Percentiles rank a stretch among this genome's conserved stretches.
Evolutionary conservation across 2,329 filamentous ascomycete species (phyloP).

Genomic region (Fusarium xyrophilum): DNA sequence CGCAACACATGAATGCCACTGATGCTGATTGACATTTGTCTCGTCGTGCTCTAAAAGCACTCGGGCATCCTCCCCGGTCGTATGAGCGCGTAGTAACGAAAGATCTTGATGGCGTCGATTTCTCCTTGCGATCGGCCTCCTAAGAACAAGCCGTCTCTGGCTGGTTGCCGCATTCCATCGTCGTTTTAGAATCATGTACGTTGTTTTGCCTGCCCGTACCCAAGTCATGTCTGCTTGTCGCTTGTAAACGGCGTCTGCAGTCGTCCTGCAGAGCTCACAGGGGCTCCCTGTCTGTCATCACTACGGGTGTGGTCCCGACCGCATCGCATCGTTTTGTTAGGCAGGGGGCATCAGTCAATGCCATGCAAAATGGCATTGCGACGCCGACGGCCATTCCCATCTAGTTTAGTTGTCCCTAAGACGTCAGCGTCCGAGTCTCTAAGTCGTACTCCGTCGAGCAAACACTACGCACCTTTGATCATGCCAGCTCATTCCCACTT

Average conservation of each 20-base stretch:
- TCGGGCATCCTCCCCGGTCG: constrained; percentile 1
- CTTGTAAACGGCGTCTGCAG: constrained; percentile 19
- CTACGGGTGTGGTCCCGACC: constrained; percentile 32
- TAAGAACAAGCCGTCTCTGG: neutral
- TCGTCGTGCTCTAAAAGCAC: constrained; percentile 14
- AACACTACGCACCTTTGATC: constrained; percentile 40
- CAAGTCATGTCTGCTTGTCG: constrained; percentile 8
- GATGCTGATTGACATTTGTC: constrained; percentile 26
- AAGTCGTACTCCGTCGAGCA: constrained; percentile 33
- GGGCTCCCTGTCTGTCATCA: constrained; percentile 43
- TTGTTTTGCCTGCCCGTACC: constrained; percentile 10
- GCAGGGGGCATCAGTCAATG: constrained; percentile 39
- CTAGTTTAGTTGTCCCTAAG: constrained; percentile 39
- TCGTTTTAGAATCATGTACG: constrained; percentile 9
- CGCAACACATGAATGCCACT: constrained; percentile 13
- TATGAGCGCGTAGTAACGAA: neutral
- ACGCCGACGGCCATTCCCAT: constrained; percentile 42
- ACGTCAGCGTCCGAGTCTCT: constrained; percentile 37
- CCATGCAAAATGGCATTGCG: constrained; percentile 42
- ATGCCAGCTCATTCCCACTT: constrained; percentile 41
- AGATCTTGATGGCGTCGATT: neutral
- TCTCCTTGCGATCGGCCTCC: neutral
- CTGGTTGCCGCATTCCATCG: neutral
- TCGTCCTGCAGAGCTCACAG: constrained; percentile 36
- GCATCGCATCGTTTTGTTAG: constrained; percentile 37